Base-by-base conservation (phyloP, 2,329 filamentous ascomycete genomes). In the Fonsecaea pedrosoi region DNA sequence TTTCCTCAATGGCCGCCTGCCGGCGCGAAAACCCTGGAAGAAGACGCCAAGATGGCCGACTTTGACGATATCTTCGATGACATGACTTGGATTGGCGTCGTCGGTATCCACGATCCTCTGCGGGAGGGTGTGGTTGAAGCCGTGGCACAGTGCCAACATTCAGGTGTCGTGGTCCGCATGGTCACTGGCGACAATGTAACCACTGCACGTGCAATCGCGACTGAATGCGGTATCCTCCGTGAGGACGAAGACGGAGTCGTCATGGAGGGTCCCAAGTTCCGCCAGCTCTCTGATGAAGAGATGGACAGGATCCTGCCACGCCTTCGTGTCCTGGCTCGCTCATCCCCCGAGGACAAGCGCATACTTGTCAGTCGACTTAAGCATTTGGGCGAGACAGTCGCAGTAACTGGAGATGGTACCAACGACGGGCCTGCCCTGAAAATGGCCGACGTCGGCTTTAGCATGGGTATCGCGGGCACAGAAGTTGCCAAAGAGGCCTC, bases 91-190 rank as follows among this genome's bases (percentile, higher is more conserved):
- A 79, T 92, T 70, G 87, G 88, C 18, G 82, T 92, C 48, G 88
- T 91, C 57, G 90, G 90, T 72, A 92, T 92, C 74, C 89, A 92
- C 75, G 90, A 92, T 76, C 90, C 90, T 38, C 85, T 92, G 18
- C 83, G 90, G 64, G 83, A 85, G 5, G 89, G 89, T 71, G 90
- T 92, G 25, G 83, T 86, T 13, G 84, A 87, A 56, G 90, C 90
- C 54, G 90, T 92, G 62, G 81, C 82, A 66, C 86, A 86, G 74
- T 91, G 89, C 69, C 85, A 89, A 71, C 83, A 82, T 32, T 90
- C 90, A 18, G 90, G 90, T 62, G 89, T 92, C 15, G 83, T 87
- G 63, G 89, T 91, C 56, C 89, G 89, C 72, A 91, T 91, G 89
- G 89, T 91, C 58, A 91, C 89, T 30, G 89, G 87, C 71, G 89